phyloP scores from a whole-genome alignment of 2,329 filamentous ascomycete genomes.

The Alternaria consortialis region DNA sequence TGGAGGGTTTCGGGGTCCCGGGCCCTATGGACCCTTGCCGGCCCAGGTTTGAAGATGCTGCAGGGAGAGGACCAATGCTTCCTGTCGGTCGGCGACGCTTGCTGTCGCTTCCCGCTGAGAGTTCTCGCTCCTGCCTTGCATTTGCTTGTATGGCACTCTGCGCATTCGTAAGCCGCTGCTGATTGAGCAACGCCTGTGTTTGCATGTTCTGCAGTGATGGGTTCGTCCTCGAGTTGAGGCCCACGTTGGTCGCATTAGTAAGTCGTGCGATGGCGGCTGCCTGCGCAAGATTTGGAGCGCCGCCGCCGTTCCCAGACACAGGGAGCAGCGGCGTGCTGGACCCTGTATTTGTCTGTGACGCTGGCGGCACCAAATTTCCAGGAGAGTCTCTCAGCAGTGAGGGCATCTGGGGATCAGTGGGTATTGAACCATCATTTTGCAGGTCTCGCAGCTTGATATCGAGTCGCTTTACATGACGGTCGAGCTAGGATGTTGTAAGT shows the following conservation, averaged over 20 bases:
- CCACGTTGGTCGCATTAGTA: constrained; percentile 47
- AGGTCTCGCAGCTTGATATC: constrained; percentile 70
- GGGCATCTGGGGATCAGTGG: constrained; percentile 66
- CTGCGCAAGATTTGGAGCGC: constrained; percentile 61
- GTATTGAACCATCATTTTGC: constrained; percentile 66
- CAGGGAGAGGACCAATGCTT: constrained; percentile 61
- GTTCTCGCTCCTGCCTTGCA: constrained; percentile 59
- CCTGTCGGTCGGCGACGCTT: constrained; percentile 68
- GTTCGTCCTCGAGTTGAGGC: constrained; percentile 36
- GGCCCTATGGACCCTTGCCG: constrained; percentile 70
- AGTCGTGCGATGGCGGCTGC: constrained; percentile 59
- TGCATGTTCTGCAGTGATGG: constrained; percentile 50
- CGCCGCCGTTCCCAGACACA: constrained; percentile 64
- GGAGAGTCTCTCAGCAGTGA: constrained; percentile 63
- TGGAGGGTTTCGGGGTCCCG: constrained; percentile 68
- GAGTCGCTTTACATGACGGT: constrained; percentile 69
- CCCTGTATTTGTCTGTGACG: constrained; percentile 55
- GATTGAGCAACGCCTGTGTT: constrained; percentile 48
- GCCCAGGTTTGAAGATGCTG: constrained; percentile 63
- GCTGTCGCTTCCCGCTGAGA: constrained; percentile 62
- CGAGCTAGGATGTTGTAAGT: constrained; percentile 53
- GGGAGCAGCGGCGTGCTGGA: constrained; percentile 62
- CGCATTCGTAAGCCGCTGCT: constrained; percentile 48
- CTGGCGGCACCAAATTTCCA: constrained; percentile 60
- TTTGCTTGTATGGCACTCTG: constrained; percentile 45